phyloP scores from a whole-genome alignment of 129 eudicot species.

The Artemisia argyi region DNA sequence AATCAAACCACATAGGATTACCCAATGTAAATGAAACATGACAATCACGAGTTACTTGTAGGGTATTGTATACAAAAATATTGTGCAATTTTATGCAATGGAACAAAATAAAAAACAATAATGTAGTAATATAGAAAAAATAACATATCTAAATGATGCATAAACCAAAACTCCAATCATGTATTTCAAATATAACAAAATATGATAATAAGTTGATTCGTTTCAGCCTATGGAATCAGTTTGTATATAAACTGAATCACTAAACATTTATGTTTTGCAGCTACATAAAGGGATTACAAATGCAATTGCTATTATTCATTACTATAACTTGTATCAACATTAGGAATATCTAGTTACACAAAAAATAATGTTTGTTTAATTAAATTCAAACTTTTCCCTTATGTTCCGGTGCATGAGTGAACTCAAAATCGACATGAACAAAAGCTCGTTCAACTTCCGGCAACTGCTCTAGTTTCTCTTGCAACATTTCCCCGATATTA shows the following conservation, averaged over 20 bases:
- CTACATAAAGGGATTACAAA: not conserved
- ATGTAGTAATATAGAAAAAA: no score
- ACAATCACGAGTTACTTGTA: no score
- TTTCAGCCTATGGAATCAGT: not conserved
- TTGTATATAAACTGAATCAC: not conserved
- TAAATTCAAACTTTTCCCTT: slow-evolving; percentile 26
- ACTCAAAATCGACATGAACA: slow-evolving; percentile 91
- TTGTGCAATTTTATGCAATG: no score
- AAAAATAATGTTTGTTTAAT: not conserved
- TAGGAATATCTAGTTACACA: not conserved
- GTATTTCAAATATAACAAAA: not conserved
- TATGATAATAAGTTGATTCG: not conserved
- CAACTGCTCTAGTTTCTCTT: slow-evolving; percentile 84
- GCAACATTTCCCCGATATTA: slow-evolving; percentile 86
- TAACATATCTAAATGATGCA: no score
- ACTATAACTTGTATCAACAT: not conserved
- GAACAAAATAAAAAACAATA: no score
- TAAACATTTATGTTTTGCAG: not conserved
- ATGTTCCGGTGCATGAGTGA: slow-evolving; percentile 83
- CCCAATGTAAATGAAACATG: no score
- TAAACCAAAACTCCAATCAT: not conserved
- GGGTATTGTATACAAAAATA: no score
- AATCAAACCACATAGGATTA: no score
- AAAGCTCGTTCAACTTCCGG: slow-evolving; percentile 86
- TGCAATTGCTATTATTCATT: not conserved